Evolutionary conservation across 768 basidiomycete species (phyloP), one percentile per base, ranked within the genome.

Genomic region (Hericium rajendrae): DNA sequence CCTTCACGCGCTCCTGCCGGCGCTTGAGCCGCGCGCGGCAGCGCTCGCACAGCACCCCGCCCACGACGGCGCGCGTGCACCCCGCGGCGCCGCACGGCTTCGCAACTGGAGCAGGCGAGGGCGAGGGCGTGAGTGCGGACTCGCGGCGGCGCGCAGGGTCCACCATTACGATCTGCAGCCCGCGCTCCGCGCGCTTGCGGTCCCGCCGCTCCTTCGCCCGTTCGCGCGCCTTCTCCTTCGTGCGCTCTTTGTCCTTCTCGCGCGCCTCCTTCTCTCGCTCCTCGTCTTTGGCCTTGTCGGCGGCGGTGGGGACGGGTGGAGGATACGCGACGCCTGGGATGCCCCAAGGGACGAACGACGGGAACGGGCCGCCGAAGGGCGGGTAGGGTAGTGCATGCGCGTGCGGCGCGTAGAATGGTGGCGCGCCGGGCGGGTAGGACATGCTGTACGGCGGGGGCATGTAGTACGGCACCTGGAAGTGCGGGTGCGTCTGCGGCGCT

Each of bases 381-480:
- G 64, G 48, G 43, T 68, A 67, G 5, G 65, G 57, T 49, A 66
- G 65, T 0, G 66, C 62, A 51, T 65, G 68, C 5, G 65, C 65
- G 6, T 62, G 56, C 6, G 66, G 32, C 49, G 57, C 54, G 48
- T 51, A 62, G 59, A 59, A 57, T 32, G 62, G 64, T n/a, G 61
- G 63, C 41, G 60, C 61, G 16, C 51, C 55, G 12, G 57, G 50
- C 20, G 62, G 63, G 6, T 64, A 67, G 13, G 70, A 65, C 59
- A 71, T 63, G n/a, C 66, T 54, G 59, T 69, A 72, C 1, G 74
- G 70, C 11, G 69, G 66, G 11, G 71, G 69, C 63, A 72, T 64
- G 57, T 74, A 76, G 62, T 73, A 77, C 9, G 73, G 71, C 32
- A 69, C 65, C 48, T 58, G 59, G 4, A 57, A 51, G 20, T 60